Evolutionary conservation across 371 early-diverging fungal species (phyloP).

Genomic region (Mortierella sp.): DNA sequence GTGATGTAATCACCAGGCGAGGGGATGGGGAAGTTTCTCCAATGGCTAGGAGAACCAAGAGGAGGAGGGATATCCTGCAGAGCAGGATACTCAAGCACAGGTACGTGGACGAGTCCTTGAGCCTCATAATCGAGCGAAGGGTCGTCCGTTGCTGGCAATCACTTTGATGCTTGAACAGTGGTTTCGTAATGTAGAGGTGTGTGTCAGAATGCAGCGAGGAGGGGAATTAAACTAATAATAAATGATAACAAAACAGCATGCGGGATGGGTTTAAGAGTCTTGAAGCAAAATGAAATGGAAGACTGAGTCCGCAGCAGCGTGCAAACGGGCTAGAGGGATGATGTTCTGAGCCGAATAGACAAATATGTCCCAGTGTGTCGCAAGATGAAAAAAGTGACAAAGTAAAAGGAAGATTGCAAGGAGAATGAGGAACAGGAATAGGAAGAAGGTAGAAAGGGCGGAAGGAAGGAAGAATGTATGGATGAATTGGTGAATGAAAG

Average conservation of each 20-base stretch:
- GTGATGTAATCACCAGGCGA: constrained; percentile 21
- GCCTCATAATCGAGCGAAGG: constrained; percentile 26
- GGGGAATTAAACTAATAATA: no score
- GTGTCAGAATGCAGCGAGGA: no score
- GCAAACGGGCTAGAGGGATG: no score
- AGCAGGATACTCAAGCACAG: constrained; percentile 35
- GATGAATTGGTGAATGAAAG: background rate
- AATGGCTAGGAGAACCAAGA: constrained; percentile 6
- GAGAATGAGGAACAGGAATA: background rate
- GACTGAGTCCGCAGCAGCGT: no score
- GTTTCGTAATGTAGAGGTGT: no score
- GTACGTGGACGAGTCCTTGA: constrained; percentile 34
- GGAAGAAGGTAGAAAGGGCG: background rate
- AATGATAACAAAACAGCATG: no score
- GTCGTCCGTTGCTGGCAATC: background rate
- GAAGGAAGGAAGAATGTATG: constrained; percentile 1
- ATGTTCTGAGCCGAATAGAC: constrained; percentile 1
- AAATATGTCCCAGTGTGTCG: no score
- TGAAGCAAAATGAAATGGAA: no score
- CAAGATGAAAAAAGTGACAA: background rate
- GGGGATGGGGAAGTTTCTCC: constrained; percentile 19
- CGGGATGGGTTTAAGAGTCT: no score
- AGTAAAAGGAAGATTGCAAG: background rate
- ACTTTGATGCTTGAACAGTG: no score
- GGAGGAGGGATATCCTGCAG: constrained; percentile 31